Evolutionary conservation across 2,329 filamentous ascomycete genomes (phyloP), one percentile per base, ranked within the genome.

Genomic region (Camillea tinctor): DNA sequence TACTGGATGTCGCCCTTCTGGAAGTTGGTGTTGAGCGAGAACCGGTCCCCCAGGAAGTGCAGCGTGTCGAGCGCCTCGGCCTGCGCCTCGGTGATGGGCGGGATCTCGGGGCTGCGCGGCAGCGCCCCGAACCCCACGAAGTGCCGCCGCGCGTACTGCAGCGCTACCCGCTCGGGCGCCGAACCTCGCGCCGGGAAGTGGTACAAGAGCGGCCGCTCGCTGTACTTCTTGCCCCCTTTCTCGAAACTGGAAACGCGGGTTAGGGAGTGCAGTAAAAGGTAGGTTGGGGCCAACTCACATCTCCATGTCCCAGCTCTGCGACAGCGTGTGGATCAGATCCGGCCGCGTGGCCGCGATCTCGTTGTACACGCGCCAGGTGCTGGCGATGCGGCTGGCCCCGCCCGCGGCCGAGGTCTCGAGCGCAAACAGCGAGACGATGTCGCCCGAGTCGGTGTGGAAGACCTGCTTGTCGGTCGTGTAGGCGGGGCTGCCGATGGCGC

Each of bases 311-410:
- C 71, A 87, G 62, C 72, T 80, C 65, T 81, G 76, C 0, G 81
- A 73, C 23, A 89, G 72, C 0, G 83, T 86, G 3, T 78, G 75
- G 36, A 90, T 82, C 13, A 89, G 72, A 65, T 89, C 86, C 0
- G 86, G 86, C 19, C 85, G 73, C 1, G 79, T 83, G 20, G 72
- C 73, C 0, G 86, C 85, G 1, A 89, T 75, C 68, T 88, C 81
- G 64, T 89, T 89, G 69, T 89, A 89, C 2, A 89, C 81, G 2
- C 76, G 75, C 80, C 82, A 84, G 23, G 79, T 83, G 66, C 84
- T 85, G 0, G 84, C 80, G 11, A 89, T 71, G 60, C 81, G 81
- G 65, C 84, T 88, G 60, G 82, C 75, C 1, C 87, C 86, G 0
- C 87, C 87, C 1, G 75, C 74, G 0, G 79, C 79, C 0, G 85